These are phyloP conservation scores for Carex littledalei DNA, from an alignment of 176 grass and related monocot genomes.

Conservation along the genomic window DNA sequence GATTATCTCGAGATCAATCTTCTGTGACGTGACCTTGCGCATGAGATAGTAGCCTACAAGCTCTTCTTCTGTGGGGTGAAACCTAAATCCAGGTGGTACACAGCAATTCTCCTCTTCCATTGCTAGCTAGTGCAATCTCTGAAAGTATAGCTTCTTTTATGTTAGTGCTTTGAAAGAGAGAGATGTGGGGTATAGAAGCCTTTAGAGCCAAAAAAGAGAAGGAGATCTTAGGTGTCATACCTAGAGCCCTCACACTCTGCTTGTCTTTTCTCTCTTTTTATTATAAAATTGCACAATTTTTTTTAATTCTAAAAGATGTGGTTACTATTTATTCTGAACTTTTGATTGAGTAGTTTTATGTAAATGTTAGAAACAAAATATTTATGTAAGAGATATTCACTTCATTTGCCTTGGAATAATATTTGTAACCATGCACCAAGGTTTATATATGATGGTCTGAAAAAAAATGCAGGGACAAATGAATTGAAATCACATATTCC, in stretches of 20 bases:
- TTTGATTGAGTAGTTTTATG: background rate
- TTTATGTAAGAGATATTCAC: background rate
- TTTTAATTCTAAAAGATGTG: background rate
- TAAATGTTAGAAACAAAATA: background rate
- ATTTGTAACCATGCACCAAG: background rate
- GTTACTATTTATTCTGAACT: background rate
- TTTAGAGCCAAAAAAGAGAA: constrained; percentile 33
- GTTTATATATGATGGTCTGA: background rate
- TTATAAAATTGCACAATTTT: constrained; percentile 17
- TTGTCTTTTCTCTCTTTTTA: constrained; percentile 5
- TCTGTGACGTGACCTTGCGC: constrained; percentile 51
- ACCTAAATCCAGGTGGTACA: constrained; percentile 84
- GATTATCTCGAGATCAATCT: constrained; percentile 63
- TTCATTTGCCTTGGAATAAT: background rate
- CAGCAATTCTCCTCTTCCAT: constrained; percentile 41
- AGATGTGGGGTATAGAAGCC: constrained; percentile 23
- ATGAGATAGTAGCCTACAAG: constrained; percentile 82
- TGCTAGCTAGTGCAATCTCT: constrained; percentile 11
- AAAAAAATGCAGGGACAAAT: background rate
- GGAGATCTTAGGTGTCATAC: constrained; percentile 28
- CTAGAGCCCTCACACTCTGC: background rate
- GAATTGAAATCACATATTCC: background rate
- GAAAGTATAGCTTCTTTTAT: constrained; percentile 21
- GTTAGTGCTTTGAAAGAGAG: constrained; percentile 5
- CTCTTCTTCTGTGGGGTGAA: constrained; percentile 96